A percentile compares a stretch with the other conserved stretches of the same genome.
phyloP scores from a whole-genome alignment of 164 flowering plant genomes.

The Piper betle region DNA sequence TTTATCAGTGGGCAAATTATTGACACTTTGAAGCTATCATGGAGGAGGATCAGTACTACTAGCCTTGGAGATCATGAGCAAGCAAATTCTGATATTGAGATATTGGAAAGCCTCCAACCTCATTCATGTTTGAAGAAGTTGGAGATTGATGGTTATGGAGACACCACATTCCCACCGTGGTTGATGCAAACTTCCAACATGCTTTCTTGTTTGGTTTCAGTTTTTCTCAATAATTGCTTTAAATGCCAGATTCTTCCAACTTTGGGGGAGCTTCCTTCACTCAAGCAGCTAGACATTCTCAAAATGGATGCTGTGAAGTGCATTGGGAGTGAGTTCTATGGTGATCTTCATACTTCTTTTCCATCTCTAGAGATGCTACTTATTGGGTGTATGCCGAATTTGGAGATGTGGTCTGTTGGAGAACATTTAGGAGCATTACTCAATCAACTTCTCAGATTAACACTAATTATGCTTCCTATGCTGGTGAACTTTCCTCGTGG shows the following conservation, averaged over 20 bases:
- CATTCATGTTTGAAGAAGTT: slow-evolving; percentile 10
- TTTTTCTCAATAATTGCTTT: slow-evolving; percentile 11
- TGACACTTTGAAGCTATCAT: background rate
- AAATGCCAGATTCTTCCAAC: slow-evolving; percentile 9
- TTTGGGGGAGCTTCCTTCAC: slow-evolving; percentile 13
- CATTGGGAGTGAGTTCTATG: slow-evolving; percentile 3
- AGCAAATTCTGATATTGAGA: background rate
- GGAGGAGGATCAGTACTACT: background rate
- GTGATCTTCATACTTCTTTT: background rate
- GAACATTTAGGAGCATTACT: background rate
- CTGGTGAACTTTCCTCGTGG: slow-evolving; percentile 6
- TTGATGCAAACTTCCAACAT: background rate
- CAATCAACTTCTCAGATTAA: slow-evolving; percentile 4
- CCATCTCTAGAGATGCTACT: slow-evolving; percentile 6
- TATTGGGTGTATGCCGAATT: slow-evolving; percentile 3
- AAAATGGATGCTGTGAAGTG: slow-evolving; percentile 7
- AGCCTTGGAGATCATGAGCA: too few relatives aligned
- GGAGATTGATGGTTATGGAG: slow-evolving; percentile 9
- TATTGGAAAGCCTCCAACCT: slow-evolving; percentile 15
- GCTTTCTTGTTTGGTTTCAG: slow-evolving; percentile 4
- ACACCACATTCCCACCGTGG: slow-evolving; percentile 16
- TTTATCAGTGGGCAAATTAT: slow-evolving; percentile 3
- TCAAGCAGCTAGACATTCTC: slow-evolving; percentile 4
- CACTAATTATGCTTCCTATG: slow-evolving; percentile 4
- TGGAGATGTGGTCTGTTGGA: slow-evolving; percentile 7